Evolutionary conservation across 2,329 filamentous ascomycete genomes (phyloP), one percentile per base, ranked within the genome.

Genomic region (Basipetospora chlamydospora): DNA sequence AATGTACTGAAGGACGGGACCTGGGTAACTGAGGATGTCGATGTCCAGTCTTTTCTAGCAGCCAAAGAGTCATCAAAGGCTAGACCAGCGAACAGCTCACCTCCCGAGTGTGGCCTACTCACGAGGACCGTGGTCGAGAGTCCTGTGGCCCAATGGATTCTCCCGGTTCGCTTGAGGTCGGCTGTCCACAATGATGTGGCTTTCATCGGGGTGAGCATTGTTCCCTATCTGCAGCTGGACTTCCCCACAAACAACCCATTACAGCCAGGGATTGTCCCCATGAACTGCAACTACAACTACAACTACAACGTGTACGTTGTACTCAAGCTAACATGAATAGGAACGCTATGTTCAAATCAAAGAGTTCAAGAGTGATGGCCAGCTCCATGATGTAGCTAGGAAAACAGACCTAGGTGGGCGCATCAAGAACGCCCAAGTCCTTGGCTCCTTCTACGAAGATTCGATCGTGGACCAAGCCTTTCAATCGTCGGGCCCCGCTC

Each of bases 281-380:
- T n/a, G n/a, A n/a, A n/a, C n/a, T n/a, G n/a, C n/a, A n/a, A n/a
- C n/a, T n/a, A n/a, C n/a, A n/a, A n/a, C n/a, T n/a, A n/a, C n/a
- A n/a, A n/a, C n/a, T n/a, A n/a, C n/a, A n/a, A n/a, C n/a, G n/a
- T n/a, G n/a, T n/a, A n/a, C n/a, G n/a, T n/a, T n/a, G n/a, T n/a
- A n/a, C n/a, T n/a, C n/a, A n/a, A 20, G n/a, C 28, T 23, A 18
- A 26, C 13, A 26, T 32, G 20, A 39, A n/a, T 42, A 80, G 76
- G 80, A 93, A 45, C 71, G 80, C 43, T 83, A 75, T 46, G 70
- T 98, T 30, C 79, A 88, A 45, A 74, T 96, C 43, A 80, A 77
- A 47, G 80, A 93, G 52, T 69, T 90, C 3, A 64, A 66, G 5
- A 63, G 64, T 30, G 73, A 81, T 49, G 77, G 77, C 2, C 77